phyloP scores from a whole-genome alignment of 371 early-diverging fungal genomes.

The Saksenaea oblongispora region DNA sequence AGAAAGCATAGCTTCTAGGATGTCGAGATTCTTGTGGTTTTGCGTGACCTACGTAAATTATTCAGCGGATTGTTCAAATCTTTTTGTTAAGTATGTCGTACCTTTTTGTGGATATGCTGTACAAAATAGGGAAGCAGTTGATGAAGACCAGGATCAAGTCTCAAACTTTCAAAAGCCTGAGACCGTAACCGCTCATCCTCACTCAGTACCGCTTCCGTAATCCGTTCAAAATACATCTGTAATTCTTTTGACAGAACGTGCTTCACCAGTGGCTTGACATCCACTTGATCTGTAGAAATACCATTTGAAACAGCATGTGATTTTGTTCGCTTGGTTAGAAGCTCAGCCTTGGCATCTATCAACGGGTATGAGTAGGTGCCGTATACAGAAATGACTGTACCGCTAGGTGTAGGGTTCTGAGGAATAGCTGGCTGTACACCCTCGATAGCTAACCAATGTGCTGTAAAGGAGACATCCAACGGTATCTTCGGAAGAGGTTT shows the following conservation, averaged over 20 bases:
- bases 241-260: constrained; percentile 95
- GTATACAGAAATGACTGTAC: constrained; percentile 32
- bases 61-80: constrained; percentile 27
- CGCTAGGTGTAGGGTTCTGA: constrained; percentile 94
- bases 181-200: constrained; percentile 70
- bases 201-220: constrained; percentile 85
- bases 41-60: constrained; percentile 61
- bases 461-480: constrained; percentile 83
- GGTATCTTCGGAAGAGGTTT: constrained; percentile 95
- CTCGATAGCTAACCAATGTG: constrained; percentile 99
- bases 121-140: constrained; percentile 98
- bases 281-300: constrained; percentile 56
- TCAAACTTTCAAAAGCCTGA: constrained; percentile 87
- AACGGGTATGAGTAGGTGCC: background rate
- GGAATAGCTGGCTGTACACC: constrained; percentile 99
- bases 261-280: constrained; percentile 85
- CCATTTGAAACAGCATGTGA: constrained; percentile 36
- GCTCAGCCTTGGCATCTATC: constrained; percentile 57
- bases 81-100: constrained; percentile 17
- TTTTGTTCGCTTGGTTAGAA: constrained; percentile 55
- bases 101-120: constrained; percentile 91
- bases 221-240: constrained; percentile 96
- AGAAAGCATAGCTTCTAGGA: constrained; percentile 76
- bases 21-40: constrained; percentile 72
- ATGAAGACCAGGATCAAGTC: constrained; percentile 95